phyloP scores from a whole-genome alignment of 768 basidiomycete genomes.

The Agaricus subrufescens region DNA sequence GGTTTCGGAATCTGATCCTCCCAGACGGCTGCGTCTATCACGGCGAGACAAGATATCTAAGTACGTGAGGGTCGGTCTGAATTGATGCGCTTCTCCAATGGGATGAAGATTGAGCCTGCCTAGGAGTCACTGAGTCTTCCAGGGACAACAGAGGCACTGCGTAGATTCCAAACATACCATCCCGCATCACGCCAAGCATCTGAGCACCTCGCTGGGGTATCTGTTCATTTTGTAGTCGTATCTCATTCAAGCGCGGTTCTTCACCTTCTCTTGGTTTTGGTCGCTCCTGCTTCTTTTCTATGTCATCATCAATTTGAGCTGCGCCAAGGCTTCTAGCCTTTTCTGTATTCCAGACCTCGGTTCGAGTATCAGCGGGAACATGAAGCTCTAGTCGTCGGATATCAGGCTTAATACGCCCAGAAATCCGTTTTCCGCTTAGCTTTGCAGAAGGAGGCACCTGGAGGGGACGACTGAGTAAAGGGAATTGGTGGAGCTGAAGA shows the following conservation, averaged over 20 bases:
- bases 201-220: conserved; percentile 60
- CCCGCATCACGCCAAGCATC: conserved; percentile 72
- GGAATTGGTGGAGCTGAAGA: conserved; percentile 79
- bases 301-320: conserved; percentile 69
- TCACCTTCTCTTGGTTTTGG: conserved; percentile 42
- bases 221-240: conserved; percentile 70
- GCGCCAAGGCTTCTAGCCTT: conserved; percentile 60
- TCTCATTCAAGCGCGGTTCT: conserved; percentile 62
- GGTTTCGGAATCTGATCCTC: conserved; percentile 63
- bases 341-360: conserved; percentile 79
- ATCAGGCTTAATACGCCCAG: conserved; percentile 64
- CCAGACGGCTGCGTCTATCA: conserved; percentile 42
- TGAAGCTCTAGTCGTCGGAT: conserved; percentile 68
- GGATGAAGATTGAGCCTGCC: conserved; percentile 77
- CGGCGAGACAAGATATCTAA: conserved; percentile 70
- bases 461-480: conserved; percentile 67
- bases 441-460: conserved; percentile 73
- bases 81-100: conserved; percentile 72
- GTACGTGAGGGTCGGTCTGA: conserved; percentile 80
- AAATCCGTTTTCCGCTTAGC: conserved; percentile 70
- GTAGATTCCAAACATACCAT: conserved; percentile 39
- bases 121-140: conserved; percentile 20
- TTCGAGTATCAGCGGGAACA: conserved; percentile 74
- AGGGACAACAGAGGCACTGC: background rate
- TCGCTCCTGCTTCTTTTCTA: conserved; percentile 67